phyloP scores from a whole-genome alignment of 1,139 yeast species.

The Protomyces inouyei region DNA sequence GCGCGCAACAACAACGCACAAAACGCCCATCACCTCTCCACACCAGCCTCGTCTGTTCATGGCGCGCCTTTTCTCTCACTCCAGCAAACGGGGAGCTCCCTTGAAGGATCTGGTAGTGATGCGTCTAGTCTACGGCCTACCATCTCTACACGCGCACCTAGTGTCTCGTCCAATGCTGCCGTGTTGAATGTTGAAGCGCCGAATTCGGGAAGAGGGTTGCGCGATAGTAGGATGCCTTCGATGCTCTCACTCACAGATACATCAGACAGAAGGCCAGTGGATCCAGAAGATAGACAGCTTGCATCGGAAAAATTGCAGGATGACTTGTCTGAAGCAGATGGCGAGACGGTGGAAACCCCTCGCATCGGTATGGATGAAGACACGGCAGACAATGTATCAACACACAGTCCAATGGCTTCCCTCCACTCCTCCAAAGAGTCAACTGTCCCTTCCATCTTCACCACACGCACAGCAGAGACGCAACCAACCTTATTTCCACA shows the following conservation, averaged over 20 bases:
- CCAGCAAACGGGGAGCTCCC: neutral
- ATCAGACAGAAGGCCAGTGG: neutral
- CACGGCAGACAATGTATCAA: neutral
- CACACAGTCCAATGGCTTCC: neutral
- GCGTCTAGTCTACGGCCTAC: constrained; percentile 21
- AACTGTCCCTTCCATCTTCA: constrained; percentile 14
- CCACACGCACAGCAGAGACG: constrained; percentile 11
- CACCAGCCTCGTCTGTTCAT: neutral
- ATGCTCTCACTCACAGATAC: neutral
- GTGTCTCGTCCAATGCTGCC: constrained; percentile 19
- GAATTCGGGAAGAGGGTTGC: neutral
- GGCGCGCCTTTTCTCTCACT: constrained; percentile 3
- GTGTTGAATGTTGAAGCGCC: constrained; percentile 17
- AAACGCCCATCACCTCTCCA: neutral
- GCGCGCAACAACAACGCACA: neutral
- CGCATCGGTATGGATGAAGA: neutral
- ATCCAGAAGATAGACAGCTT: neutral
- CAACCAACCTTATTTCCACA: constrained; percentile 1
- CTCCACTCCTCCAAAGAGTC: constrained; percentile 5
- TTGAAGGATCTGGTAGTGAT: neutral
- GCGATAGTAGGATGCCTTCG: neutral
- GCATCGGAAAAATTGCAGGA: neutral
- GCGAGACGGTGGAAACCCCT: neutral
- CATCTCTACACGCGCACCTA: constrained; percentile 19
- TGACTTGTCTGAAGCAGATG: neutral